Evolutionary conservation across 1,284 basidiomycete species (phyloP), one percentile per base, ranked within the genome.

Genomic region (Violaceomyces palustris): DNA sequence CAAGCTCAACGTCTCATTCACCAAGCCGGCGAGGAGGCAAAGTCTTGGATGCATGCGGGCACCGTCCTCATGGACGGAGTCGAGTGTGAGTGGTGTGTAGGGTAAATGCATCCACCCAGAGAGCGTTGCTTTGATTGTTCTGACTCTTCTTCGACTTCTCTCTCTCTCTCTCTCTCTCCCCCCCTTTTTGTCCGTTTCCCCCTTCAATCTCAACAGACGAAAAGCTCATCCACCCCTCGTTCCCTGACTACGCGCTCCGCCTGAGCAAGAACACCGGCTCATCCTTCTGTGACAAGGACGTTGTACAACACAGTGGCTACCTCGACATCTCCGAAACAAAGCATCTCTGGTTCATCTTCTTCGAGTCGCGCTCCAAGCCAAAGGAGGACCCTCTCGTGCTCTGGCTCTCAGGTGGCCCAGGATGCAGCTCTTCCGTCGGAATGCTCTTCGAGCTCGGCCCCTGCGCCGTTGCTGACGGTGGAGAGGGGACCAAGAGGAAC

Each of bases 331-430:
- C 83, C 0, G 82, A 87, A 23, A 83, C 85, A 59, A 88, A 87
- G 65, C 88, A 90, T 64, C 79, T 91, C 18, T 89, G 88, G 80
- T 90, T 88, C 76, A 88, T 86, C 22, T 87, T 88, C 78, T 91
- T 90, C 64, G 88, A 92, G 76, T 82, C 84, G 2, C 80, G 89
- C 31, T 78, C 75, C 48, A 78, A 82, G 21, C 88, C 90, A 1
- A 75, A 79, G 39, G 78, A 82, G 35, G 88, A 86, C 15, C 89
- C 89, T 9, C 78, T 94, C 4, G 79, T 90, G 22, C 78, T 94
- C 44, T 93, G 91, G 91, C 77, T 92, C 31, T 91, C 89, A 64
- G 89, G 88, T 35, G 87, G 87, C 5, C 86, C 87, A 12, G 86
- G 71, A 40, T 64, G 68, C 52, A 72, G 64, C 24, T 67, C 65